These are phyloP conservation scores for Amaranthus tricolor DNA, from an alignment of 179 eudicot genomes.

Conservation along the genomic window DNA sequence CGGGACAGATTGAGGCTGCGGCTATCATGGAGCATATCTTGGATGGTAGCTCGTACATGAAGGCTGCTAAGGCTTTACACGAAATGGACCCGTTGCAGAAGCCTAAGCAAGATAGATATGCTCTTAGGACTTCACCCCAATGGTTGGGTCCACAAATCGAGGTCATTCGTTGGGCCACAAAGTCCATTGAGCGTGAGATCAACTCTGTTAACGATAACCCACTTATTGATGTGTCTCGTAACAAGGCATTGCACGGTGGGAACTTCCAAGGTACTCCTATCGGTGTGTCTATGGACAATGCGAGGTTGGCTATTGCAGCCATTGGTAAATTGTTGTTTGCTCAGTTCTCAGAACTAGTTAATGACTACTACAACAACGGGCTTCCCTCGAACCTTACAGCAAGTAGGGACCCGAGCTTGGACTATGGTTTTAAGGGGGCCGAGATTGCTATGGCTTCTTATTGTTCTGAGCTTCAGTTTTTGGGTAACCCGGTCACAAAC, in stretches of 20 bases:
- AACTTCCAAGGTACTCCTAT: constrained; percentile 71
- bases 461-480: constrained; percentile 50
- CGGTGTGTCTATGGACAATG: constrained; percentile 65
- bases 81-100: constrained; percentile 55
- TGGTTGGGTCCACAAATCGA: constrained; percentile 68
- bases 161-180: constrained; percentile 49
- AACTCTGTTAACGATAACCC: constrained; percentile 59
- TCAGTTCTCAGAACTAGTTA: constrained; percentile 44
- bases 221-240: constrained; percentile 45
- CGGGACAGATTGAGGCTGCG: constrained; percentile 65
- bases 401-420: constrained; percentile 55
- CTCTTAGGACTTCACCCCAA: constrained; percentile 59
- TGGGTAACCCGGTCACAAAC: constrained; percentile 59
- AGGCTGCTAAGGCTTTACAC: constrained; percentile 45
- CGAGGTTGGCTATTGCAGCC: constrained; percentile 55
- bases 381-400: constrained; percentile 57
- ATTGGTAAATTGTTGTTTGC: constrained; percentile 52
- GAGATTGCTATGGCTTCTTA: constrained; percentile 66
- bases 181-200: constrained; percentile 55
- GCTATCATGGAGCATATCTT: constrained; percentile 63
- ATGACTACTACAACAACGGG: constrained; percentile 60
- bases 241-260: constrained; percentile 64
- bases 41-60: constrained; percentile 53
- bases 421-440: constrained; percentile 48
- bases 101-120: constrained; percentile 61